Conservation (phyloP, 768 basidiomycete species). For the Rubroboletus pulcherrimus region DNA sequence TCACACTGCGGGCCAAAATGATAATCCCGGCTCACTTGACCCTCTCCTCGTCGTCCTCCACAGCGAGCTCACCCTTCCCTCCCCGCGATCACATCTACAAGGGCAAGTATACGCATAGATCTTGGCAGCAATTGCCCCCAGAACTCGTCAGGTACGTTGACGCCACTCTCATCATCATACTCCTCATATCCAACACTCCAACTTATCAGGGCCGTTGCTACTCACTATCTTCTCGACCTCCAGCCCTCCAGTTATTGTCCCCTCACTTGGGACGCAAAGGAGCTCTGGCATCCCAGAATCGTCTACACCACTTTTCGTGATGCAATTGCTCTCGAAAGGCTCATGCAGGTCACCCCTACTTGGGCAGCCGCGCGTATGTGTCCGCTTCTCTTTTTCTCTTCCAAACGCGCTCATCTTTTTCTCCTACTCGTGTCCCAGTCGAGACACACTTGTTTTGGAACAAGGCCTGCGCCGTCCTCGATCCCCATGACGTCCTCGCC, state of each 20-base stretch:
- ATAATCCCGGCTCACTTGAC: constrained; percentile 24
- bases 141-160: constrained; percentile 56
- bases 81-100: constrained; percentile 42
- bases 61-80: constrained; percentile 1
- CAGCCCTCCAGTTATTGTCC: constrained; percentile 45
- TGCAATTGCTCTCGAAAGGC: constrained; percentile 52
- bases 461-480: constrained; percentile 56
- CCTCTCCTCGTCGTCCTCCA: constrained; percentile 14
- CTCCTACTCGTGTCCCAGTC: constrained; percentile 37
- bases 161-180: constrained; percentile 27
- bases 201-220: constrained; percentile 32
- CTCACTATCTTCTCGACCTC: constrained; percentile 53
- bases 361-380: constrained; percentile 61
- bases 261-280: constrained; percentile 43
- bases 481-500: constrained; percentile 55
- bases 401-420: constrained; percentile 7
- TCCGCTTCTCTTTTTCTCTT: not conserved
- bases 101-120: constrained; percentile 53
- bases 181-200: not conserved
- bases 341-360: constrained; percentile 60
- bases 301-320: constrained; percentile 63
- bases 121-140: constrained; percentile 58
- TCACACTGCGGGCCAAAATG: constrained; percentile 35
- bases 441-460: constrained; percentile 70
- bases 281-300: constrained; percentile 59